Conservation (phyloP, 768 basidiomycete species). For the Lactifluus piperatus region DNA sequence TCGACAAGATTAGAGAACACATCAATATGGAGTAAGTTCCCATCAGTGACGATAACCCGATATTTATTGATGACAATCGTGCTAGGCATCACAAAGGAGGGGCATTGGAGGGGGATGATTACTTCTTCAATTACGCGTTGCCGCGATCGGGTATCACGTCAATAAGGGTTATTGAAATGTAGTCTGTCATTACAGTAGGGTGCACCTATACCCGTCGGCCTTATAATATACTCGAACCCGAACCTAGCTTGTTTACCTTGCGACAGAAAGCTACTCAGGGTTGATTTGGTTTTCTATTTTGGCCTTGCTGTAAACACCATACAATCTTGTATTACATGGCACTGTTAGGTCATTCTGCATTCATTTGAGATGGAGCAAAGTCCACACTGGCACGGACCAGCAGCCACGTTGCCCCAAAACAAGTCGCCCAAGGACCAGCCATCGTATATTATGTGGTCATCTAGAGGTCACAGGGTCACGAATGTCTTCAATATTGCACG, state of each 20-base stretch:
- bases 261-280: too few species aligned
- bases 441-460: too few species aligned
- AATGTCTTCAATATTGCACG: too few species aligned
- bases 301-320: too few species aligned
- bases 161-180: neutral
- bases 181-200: neutral
- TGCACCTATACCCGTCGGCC: neutral
- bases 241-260: too few species aligned
- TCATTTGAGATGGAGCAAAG: too few species aligned
- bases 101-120: constrained; percentile 2
- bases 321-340: neutral
- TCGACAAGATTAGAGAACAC: neutral
- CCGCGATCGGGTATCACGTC: neutral
- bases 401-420: too few species aligned
- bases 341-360: neutral
- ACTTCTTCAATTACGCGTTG: neutral
- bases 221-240: neutral
- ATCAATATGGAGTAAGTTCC: neutral
- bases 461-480: too few species aligned
- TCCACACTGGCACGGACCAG: too few species aligned
- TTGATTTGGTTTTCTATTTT: too few species aligned
- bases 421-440: too few species aligned
- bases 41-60: neutral
- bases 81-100: neutral
- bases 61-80: neutral